A percentile compares a stretch with the other conserved stretches of the same genome.
phyloP scores from a whole-genome alignment of 2,329 filamentous ascomycete genomes.

The Parasarocladium wereldwijsianum region DNA sequence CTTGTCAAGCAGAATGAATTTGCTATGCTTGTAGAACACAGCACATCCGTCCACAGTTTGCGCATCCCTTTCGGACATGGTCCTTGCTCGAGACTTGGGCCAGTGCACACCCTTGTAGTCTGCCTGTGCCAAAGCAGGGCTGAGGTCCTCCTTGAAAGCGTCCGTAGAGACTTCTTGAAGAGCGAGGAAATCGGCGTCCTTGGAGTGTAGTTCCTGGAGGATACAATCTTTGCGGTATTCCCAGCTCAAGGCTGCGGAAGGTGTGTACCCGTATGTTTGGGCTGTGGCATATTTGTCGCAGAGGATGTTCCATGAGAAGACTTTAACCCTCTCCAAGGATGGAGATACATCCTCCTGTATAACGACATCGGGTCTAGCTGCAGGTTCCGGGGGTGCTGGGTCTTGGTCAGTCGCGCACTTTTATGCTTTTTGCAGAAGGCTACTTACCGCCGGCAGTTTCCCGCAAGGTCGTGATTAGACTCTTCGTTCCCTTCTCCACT shows the following conservation, averaged over 20 bases:
- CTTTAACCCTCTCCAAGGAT: constrained; percentile 57
- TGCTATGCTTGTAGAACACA: constrained; percentile 90
- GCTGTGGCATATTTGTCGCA: constrained; percentile 86
- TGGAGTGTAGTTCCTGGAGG: constrained; percentile 62
- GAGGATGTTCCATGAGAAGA: constrained; percentile 89
- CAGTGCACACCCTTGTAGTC: constrained; percentile 93
- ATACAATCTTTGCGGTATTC: constrained; percentile 74
- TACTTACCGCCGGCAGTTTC: constrained; percentile 72
- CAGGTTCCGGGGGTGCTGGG: constrained; percentile 62
- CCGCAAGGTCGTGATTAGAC: constrained; percentile 67
- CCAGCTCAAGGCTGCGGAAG: constrained; percentile 70
- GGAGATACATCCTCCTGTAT: constrained; percentile 52
- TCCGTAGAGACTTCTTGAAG: constrained; percentile 89
- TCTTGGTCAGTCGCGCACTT: constrained; percentile 10
- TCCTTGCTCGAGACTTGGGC: constrained; percentile 78
- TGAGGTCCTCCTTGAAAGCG: constrained; percentile 83
- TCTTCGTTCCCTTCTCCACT: constrained; percentile 75
- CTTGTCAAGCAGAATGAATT: constrained; percentile 89
- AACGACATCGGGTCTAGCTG: constrained; percentile 63
- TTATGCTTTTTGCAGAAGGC: background rate
- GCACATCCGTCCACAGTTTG: constrained; percentile 90
- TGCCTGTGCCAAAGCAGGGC: constrained; percentile 67
- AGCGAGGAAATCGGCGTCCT: constrained; percentile 79
- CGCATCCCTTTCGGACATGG: constrained; percentile 81
- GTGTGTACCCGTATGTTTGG: constrained; percentile 79